phyloP scores from a whole-genome alignment of 768 basidiomycete species.

The Leccinellum luteum region DNA sequence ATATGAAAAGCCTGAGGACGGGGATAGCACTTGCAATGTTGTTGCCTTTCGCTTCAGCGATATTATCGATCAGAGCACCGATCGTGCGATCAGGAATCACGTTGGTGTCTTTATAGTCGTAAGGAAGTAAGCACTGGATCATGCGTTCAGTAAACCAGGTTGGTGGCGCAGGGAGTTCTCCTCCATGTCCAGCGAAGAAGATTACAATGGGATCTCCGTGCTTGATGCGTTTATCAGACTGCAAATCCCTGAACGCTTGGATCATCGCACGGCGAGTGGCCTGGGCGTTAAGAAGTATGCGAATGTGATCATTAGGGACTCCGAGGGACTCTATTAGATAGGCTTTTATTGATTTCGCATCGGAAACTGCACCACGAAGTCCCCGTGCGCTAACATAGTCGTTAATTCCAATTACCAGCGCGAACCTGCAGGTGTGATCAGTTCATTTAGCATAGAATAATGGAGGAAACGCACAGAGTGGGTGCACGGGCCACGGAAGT shows the following conservation, averaged over 20 bases:
- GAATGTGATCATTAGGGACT: conserved; percentile 36
- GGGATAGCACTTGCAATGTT: conserved; percentile 37
- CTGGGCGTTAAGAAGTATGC: conserved; percentile 33
- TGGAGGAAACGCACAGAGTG: not conserved
- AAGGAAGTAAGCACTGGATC: conserved; percentile 32
- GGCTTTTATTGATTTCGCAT: conserved; percentile 38
- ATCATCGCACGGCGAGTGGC: conserved; percentile 40
- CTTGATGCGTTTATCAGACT: conserved; percentile 21
- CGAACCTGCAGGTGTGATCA: conserved; percentile 20
- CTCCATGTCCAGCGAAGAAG: conserved; percentile 46
- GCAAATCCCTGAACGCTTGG: conserved; percentile 22
- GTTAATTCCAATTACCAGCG: conserved; percentile 45
- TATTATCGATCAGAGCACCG: conserved; percentile 33
- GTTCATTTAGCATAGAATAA: too few relatives aligned
- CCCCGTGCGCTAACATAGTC: conserved; percentile 29
- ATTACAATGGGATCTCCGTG: conserved; percentile 38
- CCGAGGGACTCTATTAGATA: conserved; percentile 32
- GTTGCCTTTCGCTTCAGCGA: conserved; percentile 39
- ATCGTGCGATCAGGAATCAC: conserved; percentile 47
- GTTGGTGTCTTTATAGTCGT: conserved; percentile 26
- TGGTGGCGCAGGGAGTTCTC: conserved; percentile 29
- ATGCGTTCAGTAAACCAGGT: conserved; percentile 23
- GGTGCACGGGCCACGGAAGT: not conserved
- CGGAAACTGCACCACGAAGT: conserved; percentile 37
- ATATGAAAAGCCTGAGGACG: not conserved